Conservation (phyloP, 2,329 filamentous ascomycete species). For the Penicillium concentricum region DNA sequence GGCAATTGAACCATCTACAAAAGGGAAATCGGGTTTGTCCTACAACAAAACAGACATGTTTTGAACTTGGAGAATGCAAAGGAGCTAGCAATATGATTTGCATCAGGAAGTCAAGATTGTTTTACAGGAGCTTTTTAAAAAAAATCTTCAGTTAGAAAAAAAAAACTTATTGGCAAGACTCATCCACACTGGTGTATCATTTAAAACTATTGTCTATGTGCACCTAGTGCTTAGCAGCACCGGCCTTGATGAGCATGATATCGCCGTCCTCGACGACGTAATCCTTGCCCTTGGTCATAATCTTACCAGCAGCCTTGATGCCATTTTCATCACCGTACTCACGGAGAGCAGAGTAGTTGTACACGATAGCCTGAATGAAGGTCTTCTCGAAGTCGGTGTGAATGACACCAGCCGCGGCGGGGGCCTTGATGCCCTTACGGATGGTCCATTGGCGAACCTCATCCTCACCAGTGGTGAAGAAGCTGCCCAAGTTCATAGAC, state of each 20-base stretch:
- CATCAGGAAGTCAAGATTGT: not conserved
- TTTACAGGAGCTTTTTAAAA: not conserved
- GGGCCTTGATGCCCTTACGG: slow-evolving; percentile 93
- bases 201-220: slow-evolving; percentile 15
- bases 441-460: slow-evolving; percentile 99
- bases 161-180: not conserved
- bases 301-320: slow-evolving; percentile 90
- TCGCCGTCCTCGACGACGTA: slow-evolving; percentile 64
- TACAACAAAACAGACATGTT: no score
- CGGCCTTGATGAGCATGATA: slow-evolving; percentile 77
- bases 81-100: not conserved
- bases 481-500: slow-evolving; percentile 82
- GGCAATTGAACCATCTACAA: not conserved
- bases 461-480: slow-evolving; percentile 95
- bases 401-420: slow-evolving; percentile 94
- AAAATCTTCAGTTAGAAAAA: not conserved
- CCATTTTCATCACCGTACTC: slow-evolving; percentile 85
- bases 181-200: slow-evolving; percentile 13
- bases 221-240: slow-evolving; percentile 48
- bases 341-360: slow-evolving; percentile 79
- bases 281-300: slow-evolving; percentile 98
- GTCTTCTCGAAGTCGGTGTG: slow-evolving; percentile 99
- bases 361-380: slow-evolving; percentile 94
- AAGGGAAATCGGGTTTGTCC: not conserved
- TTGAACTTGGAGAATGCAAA: not conserved